Conservation (phyloP, 108 stramenopile genomes). For the Nannochloropsis oceanica region DNA sequence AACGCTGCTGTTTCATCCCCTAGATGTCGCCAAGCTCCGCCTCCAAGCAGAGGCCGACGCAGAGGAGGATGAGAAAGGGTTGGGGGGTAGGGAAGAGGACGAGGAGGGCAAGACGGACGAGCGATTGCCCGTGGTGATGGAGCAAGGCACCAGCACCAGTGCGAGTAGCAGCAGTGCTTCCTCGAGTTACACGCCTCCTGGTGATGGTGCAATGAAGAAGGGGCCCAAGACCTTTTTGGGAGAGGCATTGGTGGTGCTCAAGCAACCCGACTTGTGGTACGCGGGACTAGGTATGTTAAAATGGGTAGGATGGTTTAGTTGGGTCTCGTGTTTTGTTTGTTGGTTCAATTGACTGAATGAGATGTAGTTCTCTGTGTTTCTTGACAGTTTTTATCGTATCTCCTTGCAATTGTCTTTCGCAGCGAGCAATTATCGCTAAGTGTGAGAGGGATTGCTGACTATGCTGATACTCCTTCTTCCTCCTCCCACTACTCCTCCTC, state of each 20-base stretch:
- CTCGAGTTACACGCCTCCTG: background rate
- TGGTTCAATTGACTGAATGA: no score
- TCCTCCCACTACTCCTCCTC: no score
- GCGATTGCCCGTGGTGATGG: background rate
- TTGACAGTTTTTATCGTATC: no score
- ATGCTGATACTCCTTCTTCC: no score
- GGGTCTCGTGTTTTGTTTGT: no score
- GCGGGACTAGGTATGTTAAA: background rate
- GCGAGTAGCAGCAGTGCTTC: background rate
- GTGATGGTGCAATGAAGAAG: background rate
- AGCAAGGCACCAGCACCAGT: background rate
- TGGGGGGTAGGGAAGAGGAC: no score
- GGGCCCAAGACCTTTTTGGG: background rate
- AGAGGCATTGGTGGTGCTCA: background rate
- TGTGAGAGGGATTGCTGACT: no score
- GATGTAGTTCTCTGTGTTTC: no score
- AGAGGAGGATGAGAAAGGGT: background rate
- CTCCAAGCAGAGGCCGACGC: background rate
- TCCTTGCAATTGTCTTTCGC: no score
- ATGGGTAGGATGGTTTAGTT: background rate
- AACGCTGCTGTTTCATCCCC: background rate
- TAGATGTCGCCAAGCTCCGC: background rate
- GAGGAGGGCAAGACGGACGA: background rate
- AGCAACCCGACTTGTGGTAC: background rate
- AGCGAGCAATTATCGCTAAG: no score